Base-by-base conservation (phyloP, 1,284 basidiomycete species). In the Entoloma clypeatum region DNA sequence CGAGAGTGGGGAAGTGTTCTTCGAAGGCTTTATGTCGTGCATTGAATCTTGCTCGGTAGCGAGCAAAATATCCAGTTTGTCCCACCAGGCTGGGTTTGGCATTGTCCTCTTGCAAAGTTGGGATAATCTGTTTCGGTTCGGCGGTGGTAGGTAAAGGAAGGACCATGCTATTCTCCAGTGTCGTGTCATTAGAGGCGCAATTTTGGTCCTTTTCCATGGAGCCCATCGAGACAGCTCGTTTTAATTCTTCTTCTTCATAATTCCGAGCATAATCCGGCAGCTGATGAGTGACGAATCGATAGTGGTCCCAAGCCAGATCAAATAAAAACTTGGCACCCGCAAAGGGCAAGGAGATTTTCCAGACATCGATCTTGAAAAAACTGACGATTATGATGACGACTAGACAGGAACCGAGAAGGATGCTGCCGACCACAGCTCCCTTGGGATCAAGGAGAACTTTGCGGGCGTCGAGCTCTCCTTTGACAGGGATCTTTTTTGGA, bases 291-390 rank as follows among this genome's bases (percentile, higher is more conserved):
- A 50, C 47, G 42, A 56, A 68, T 11, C 69, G 66, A 49, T 71
- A 73, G 51, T 81, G 72, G 54, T 84, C 77, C 72, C 75, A 76
- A 4, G 47, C 54, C 5, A 85, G 53, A 56, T 94, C 90, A 33
- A 85, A 78, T 2, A 77, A 39, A 29, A 92, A 71, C 57, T 91
- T 89, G 33, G 79, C 63, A 1, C 77, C 60, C 0, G 92, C 95
- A 25, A 93, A 93, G 0, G 95, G 93, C 14, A 92, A 71, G 1
- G 83, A 89, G 34, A 98, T 85, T 65, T 80, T 79, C 79, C 87
- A 88, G 7, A 89, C 92, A 43, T 81, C 79, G 9, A 80, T 63
- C 34, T 73, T 65, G 44, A 79, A 70, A 61, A 81, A 80, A 52
- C 75, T 74, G 45, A 79, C 67, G 16, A 75, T 64, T 44, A 81